Evolutionary conservation across 768 basidiomycete species (phyloP).

Genomic region (Lactarius trivialis): DNA sequence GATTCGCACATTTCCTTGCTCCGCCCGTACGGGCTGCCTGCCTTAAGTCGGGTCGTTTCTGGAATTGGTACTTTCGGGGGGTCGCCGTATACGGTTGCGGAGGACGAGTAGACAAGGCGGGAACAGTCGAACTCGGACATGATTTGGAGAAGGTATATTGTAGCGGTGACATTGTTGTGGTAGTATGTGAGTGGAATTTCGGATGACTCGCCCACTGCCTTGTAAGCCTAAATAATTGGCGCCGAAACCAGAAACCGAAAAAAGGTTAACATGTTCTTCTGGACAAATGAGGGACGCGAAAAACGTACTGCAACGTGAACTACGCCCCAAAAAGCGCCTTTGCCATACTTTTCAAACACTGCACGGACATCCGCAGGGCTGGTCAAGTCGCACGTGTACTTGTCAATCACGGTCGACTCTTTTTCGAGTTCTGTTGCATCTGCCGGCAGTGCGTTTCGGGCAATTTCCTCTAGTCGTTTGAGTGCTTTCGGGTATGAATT

Average conservation of each 20-base stretch:
- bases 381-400: slow-evolving; percentile 67
- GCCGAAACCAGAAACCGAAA: background rate
- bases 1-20: slow-evolving; percentile 95
- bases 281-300: background rate
- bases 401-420: slow-evolving; percentile 67
- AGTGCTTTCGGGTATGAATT: slow-evolving; percentile 81
- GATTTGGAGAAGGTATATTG: slow-evolving; percentile 74
- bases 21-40: slow-evolving; percentile 90
- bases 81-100: slow-evolving; percentile 96
- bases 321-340: slow-evolving; percentile 94
- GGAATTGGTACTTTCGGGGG: slow-evolving; percentile 91
- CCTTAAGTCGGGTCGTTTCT: slow-evolving; percentile 79
- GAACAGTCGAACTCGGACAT: slow-evolving; percentile 82
- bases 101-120: slow-evolving; percentile 93
- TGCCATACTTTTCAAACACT: slow-evolving; percentile 79
- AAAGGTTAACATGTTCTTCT: background rate
- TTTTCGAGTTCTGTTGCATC: slow-evolving; percentile 61
- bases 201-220: slow-evolving; percentile 95
- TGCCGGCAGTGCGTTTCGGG: slow-evolving; percentile 61
- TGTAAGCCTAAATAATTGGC: slow-evolving; percentile 62
- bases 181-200: slow-evolving; percentile 93
- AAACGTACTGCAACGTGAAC: slow-evolving; percentile 84
- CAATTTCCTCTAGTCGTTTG: slow-evolving; percentile 71
- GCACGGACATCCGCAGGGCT: slow-evolving; percentile 59
- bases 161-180: slow-evolving; percentile 87